A percentile compares a stretch with the other conserved stretches of the same genome.
Evolutionary conservation across 2,329 filamentous ascomycete genomes (phyloP).

Genomic region (Diaporthe sp.): DNA sequence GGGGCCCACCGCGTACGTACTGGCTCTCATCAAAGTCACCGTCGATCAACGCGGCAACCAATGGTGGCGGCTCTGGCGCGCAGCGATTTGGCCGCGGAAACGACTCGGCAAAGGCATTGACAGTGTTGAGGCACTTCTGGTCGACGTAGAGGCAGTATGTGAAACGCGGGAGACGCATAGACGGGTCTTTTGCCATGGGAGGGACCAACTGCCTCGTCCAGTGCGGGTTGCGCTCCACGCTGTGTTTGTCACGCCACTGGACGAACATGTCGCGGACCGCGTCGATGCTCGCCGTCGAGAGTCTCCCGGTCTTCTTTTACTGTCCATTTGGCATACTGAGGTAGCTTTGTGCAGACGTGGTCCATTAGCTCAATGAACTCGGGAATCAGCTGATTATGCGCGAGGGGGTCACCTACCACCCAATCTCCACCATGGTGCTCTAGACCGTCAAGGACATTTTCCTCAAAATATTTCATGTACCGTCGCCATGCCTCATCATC

Average conservation of each 20-base stretch:
- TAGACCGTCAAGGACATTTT: not conserved
- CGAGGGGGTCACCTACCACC: not conserved
- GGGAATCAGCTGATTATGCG: not conserved
- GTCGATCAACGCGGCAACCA: conserved; percentile 2
- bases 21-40: not conserved
- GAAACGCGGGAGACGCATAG: not conserved
- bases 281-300: not conserved
- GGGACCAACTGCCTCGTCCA: not conserved
- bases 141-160: conserved; percentile 9
- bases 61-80: not conserved
- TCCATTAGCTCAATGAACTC: not conserved
- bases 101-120: not conserved
- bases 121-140: not conserved
- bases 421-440: not conserved
- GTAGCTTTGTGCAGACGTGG: not conserved
- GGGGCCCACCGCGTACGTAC: not conserved
- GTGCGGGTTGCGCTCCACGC: not conserved
- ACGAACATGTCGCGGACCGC: not conserved
- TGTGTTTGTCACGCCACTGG: not conserved
- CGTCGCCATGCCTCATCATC: not conserved
- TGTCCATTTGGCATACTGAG: conserved; percentile 10
- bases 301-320: not conserved
- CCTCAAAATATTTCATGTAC: not conserved
- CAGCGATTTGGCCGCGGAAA: not conserved
- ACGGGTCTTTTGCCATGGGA: not conserved